Evolutionary conservation across 805 yeast genomes (phyloP).

Genomic region (Ogataea ramenticola): DNA sequence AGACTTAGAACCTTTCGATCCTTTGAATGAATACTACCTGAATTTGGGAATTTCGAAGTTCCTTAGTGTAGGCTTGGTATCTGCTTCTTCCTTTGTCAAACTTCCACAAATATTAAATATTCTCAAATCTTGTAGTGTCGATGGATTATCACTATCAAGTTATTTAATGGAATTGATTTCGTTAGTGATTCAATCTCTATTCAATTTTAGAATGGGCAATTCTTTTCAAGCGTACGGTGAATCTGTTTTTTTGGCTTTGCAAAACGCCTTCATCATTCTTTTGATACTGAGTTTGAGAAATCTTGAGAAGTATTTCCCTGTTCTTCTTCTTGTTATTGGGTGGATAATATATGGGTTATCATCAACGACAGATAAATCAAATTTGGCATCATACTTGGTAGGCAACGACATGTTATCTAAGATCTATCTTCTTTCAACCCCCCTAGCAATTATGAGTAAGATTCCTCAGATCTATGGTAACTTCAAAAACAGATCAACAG

Average conservation of each 20-base stretch:
- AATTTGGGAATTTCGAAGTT: slow-evolving; percentile 24
- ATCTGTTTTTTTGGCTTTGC: slow-evolving; percentile 26
- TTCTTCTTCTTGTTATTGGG: slow-evolving; percentile 1
- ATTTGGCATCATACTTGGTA: slow-evolving; percentile 11
- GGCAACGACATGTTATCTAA: slow-evolving; percentile 11
- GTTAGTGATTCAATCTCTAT: slow-evolving; percentile 27
- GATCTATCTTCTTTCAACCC: slow-evolving; percentile 28
- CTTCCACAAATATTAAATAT: slow-evolving; percentile 34
- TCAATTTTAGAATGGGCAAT: slow-evolving; percentile 27
- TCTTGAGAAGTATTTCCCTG: not conserved
- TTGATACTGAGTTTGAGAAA: slow-evolving; percentile 18
- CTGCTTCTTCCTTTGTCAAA: slow-evolving; percentile 30
- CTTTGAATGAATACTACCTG: slow-evolving; percentile 16
- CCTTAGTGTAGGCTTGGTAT: slow-evolving; percentile 29
- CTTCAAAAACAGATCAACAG: slow-evolving; percentile 32
- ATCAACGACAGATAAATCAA: not conserved
- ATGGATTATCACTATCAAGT: slow-evolving; percentile 27
- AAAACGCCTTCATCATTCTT: slow-evolving; percentile 25
- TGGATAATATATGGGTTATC: slow-evolving; percentile 2
- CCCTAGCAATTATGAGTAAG: slow-evolving; percentile 28
- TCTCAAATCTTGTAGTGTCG: slow-evolving; percentile 23
- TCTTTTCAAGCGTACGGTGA: slow-evolving; percentile 35
- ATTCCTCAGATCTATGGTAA: slow-evolving; percentile 35
- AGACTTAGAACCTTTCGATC: slow-evolving; percentile 17
- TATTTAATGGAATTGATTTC: slow-evolving; percentile 26